Evolutionary conservation across 208 protist genomes (phyloP), one percentile per base, ranked within the genome.

Genomic region (Leishmania gerbilli): DNA sequence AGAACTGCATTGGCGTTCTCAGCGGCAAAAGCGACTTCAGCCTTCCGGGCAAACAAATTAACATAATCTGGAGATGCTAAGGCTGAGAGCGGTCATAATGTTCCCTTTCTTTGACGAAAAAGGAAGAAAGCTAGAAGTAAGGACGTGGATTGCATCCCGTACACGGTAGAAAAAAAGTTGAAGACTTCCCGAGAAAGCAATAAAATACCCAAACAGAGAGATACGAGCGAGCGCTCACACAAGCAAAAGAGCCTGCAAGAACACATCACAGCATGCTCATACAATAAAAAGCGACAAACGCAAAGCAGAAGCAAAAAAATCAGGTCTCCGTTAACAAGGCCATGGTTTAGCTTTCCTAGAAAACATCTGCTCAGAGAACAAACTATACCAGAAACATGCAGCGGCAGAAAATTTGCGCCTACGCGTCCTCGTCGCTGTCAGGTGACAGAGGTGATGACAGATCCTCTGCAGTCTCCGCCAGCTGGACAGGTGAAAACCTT

Each of bases 401-500:
- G 8, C 60, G 17, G 77, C 51, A 2, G 74, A 72, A 77, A 6
- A 27, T 69, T 13, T 65, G 34, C 51, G 55, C 0, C 55, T 34
- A 34, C 49, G 7, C 27, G 19, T 78, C 60, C 24, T 51, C 67
- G 21, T 45, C 31, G 27, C 51, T n/a, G 21, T 15, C 15, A 15
- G 83, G 72, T n/a, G 80, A 56, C 55, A 17, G 3, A 40, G 45
- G 21, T 53, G 72, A 71, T 55, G 79, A 34, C 4, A 37, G 17
- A 8, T 55, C 60, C 2, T 72, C 17, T 24, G 64, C n/a, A 17
- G 58, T 75, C 67, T 83, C 71, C 45, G 56, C 71, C 27, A 82
- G 13, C n/a, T 77, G 69, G n/a, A 87, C 74, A 6, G 79, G 76
- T 9, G 68, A 80, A 56, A 76, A 77, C 19, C 21, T n/a, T 27